Evolutionary conservation across 257 asterid species (phyloP).

Genomic region (Salvia hispanica): DNA sequence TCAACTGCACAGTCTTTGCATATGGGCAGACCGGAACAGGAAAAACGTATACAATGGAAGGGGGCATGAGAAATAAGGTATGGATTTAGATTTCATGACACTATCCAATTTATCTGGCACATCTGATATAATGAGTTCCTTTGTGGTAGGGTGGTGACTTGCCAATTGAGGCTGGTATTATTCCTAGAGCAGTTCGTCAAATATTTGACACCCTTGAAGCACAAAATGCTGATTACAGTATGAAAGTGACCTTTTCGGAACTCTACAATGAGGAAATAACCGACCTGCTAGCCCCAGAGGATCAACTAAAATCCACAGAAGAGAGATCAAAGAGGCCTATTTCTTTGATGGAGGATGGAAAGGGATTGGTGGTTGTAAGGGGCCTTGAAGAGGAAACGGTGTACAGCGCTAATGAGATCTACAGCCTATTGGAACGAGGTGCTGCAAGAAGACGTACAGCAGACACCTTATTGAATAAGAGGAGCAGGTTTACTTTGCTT

Average conservation of each 20-base stretch:
- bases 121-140: slow-evolving; percentile 17
- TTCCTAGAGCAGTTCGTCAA: slow-evolving; percentile 87
- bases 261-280: slow-evolving; percentile 39
- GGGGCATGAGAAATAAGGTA: slow-evolving; percentile 84
- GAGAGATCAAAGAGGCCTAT: slow-evolving; percentile 62
- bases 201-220: slow-evolving; percentile 83
- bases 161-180: slow-evolving; percentile 82
- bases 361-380: slow-evolving; percentile 69
- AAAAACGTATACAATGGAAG: slow-evolving; percentile 84
- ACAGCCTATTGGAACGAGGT: slow-evolving; percentile 78
- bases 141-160: slow-evolving; percentile 72
- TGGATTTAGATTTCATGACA: not conserved
- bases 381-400: slow-evolving; percentile 92
- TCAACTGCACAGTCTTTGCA: slow-evolving; percentile 84
- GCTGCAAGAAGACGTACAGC: slow-evolving; percentile 81
- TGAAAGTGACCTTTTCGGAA: slow-evolving; percentile 85
- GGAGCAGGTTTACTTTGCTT: slow-evolving; percentile 61
- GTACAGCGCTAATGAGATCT: slow-evolving; percentile 79
- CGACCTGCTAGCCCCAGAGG: slow-evolving; percentile 70
- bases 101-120: not conserved
- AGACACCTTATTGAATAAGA: slow-evolving; percentile 75
- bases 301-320: slow-evolving; percentile 49
- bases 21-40: slow-evolving; percentile 92
- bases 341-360: slow-evolving; percentile 85
- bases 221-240: slow-evolving; percentile 74